Evolutionary conservation across 306 rosid species (phyloP), one percentile per base, ranked within the genome.

Genomic region (Cajanus cajan): DNA sequence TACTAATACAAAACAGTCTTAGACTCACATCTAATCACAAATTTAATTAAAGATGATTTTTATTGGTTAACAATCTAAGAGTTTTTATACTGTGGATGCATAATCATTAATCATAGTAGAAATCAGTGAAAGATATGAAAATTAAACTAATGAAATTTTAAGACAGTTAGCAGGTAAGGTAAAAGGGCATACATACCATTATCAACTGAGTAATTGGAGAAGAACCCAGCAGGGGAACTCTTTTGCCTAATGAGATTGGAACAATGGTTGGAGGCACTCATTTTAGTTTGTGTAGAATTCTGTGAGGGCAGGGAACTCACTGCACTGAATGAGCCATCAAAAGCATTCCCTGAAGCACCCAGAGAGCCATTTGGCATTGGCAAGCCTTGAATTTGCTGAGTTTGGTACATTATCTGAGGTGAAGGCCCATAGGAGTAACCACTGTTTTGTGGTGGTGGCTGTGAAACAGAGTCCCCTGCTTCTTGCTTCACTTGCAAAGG

Each of bases 211-310:
- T 72, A 80, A 75, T 80, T 81, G 69, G 89, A 73, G 90, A 90
- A 84, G 68, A 94, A 79, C 13, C 79, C 92, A 48, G 96, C 83
- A 5, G 98, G 96, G 39, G 93, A 92, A 80, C 93, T 94, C 77
- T 68, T 87, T 63, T 90, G 96, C 84, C 96, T 86, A 40, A 76
- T 74, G 78, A 87, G 87, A 87, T 88, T 80, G 64, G 89, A 68
- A 43, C 66, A 81, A 87, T 87, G 88, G 44, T 70, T 76, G 7
- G 74, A 71, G 40, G 71, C 8, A 39, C 64, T 81, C 74, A 77
- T 70, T 72, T 84, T 86, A 2, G 67, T 41, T 84, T 80, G 83
- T 73, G 76, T 68, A 31, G 89, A 76, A 43, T 64, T 84, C 39
- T 78, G 87, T 6, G 80, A 57, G 51, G 22, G 86, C 4, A 61